Base-by-base conservation (phyloP, 2,329 filamentous ascomycete genomes). In the Aspergillus tamarii region DNA sequence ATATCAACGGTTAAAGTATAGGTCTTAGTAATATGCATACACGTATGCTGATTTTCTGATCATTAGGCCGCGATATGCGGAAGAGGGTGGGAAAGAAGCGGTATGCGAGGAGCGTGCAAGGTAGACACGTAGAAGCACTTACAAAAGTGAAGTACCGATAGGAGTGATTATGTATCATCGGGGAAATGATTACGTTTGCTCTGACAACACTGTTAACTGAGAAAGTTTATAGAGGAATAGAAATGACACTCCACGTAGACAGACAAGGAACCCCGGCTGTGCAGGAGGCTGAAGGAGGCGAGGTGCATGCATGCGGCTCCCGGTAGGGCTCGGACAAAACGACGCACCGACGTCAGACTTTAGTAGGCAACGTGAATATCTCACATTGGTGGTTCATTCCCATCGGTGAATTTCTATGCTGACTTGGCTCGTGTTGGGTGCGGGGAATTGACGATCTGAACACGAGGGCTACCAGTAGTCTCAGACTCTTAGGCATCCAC, bases 11-110 rank as follows among this genome's bases (percentile, higher is more conserved):
- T n/a, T 21, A 4, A 59, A 34, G 16, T 45, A 26, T 7, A 64
- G 32, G 30, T 64, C 56, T 21, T 62, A 62, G 57, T 62, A 65
- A 52, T 53, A 53, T 26, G 57, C 63, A 23, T 45, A 60, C 6
- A 60, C 30, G 28, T 41, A 62, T 14, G 52, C 56, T 4, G 41
- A 23, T n/a, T 43, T 59, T 10, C 53, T 57, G 3, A 62, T 52
- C 6, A 11, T 28, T 23, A 57, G 60, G 28, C 63, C 63, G 4
- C 52, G 45, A 60, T 32, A 45, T 50, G 57, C 9, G 34, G 56
- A 5, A 45, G 56, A 1, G 39, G 39, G 21, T 50, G 52, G 16
- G 57, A 53, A 43, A 5, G 3, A 62, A n/a, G 14, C 63, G 41
- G 30, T 60, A 64, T 19, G 54, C 16, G 19, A 62, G 16, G 10